Evolutionary conservation across 2,329 filamentous ascomycete species (phyloP).

Genomic region (Epichloe aotearoae): DNA sequence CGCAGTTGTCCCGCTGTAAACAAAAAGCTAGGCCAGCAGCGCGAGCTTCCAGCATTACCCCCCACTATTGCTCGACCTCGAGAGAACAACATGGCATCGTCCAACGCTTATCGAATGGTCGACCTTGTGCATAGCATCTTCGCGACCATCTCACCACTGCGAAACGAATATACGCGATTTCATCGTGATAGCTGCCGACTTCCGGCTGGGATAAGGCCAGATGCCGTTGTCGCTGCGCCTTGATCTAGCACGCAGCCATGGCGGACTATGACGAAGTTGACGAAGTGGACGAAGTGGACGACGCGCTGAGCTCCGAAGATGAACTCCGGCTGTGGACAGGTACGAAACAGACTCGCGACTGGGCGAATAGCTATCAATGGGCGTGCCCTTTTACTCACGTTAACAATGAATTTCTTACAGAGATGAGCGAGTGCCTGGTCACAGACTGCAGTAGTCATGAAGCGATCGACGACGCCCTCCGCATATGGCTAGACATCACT

Average conservation of each 20-base stretch:
- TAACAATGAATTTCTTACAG: slow-evolving; percentile 18
- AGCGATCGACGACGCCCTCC: slow-evolving; percentile 69
- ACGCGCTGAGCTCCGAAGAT: slow-evolving; percentile 48
- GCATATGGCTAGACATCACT: slow-evolving; percentile 70
- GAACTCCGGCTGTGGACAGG: slow-evolving; percentile 85
- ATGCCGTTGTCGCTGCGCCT: slow-evolving; percentile 21
- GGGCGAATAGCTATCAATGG: not conserved
- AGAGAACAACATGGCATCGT: not conserved
- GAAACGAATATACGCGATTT: not conserved
- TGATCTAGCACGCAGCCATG: slow-evolving; percentile 28
- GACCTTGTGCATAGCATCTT: not conserved
- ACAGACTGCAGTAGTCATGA: slow-evolving; percentile 38
- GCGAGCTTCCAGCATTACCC: not conserved
- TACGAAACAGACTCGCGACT: slow-evolving; percentile 23
- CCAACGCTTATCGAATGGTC: not conserved
- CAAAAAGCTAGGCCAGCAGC: not conserved
- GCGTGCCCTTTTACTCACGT: slow-evolving; percentile 4
- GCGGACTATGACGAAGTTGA: slow-evolving; percentile 48
- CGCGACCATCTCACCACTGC: not conserved
- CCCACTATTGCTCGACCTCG: not conserved
- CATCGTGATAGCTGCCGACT: not conserved
- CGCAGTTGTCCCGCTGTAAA: not conserved
- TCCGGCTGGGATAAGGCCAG: slow-evolving; percentile 13
- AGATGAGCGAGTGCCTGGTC: slow-evolving; percentile 33
- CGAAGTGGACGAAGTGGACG: slow-evolving; percentile 47